These are phyloP conservation scores for Leccinum huronense DNA, from an alignment of 1,284 basidiomycete species.

Conservation along the genomic window DNA sequence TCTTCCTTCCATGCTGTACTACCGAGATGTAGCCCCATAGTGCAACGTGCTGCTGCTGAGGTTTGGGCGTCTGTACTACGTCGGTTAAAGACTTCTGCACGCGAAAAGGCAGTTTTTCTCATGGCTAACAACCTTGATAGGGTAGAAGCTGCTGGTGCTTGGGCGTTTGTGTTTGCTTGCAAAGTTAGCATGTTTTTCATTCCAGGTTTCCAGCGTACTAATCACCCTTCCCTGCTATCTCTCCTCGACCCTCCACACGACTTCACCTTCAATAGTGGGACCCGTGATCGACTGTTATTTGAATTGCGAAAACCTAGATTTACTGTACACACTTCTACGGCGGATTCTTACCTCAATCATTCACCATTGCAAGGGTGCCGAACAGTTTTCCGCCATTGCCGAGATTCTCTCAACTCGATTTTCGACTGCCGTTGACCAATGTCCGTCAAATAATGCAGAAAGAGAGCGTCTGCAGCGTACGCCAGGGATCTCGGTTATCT, in stretches of 20 bases:
- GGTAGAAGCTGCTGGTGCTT: conserved; percentile 61
- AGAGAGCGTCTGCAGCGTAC: conserved; percentile 49
- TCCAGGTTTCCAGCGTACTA: conserved; percentile 4
- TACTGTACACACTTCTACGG: conserved; percentile 57
- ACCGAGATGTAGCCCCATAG: conserved; percentile 60
- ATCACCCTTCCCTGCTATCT: conserved; percentile 28
- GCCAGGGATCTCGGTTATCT: conserved; percentile 62
- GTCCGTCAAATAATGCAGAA: conserved; percentile 18
- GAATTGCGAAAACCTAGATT: conserved; percentile 41
- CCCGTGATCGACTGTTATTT: conserved; percentile 57
- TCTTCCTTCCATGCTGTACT: conserved; percentile 46
- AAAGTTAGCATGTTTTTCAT: conserved; percentile 48
- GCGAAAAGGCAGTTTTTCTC: conserved; percentile 51
- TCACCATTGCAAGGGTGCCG: conserved; percentile 72
- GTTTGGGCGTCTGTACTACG: conserved; percentile 74
- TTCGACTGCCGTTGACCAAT: conserved; percentile 15
- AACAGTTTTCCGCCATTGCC: conserved; percentile 60
- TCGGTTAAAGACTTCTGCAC: conserved; percentile 53
- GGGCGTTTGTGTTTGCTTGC: conserved; percentile 68
- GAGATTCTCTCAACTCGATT: conserved; percentile 50
- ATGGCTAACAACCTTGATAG: conserved; percentile 46
- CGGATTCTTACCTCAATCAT: conserved; percentile 76
- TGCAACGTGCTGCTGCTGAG: conserved; percentile 71
- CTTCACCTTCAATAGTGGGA: conserved; percentile 60
- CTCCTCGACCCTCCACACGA: conserved; percentile 77